Base-by-base conservation (phyloP, 257 asterid species). In the Solanum commersonii region DNA sequence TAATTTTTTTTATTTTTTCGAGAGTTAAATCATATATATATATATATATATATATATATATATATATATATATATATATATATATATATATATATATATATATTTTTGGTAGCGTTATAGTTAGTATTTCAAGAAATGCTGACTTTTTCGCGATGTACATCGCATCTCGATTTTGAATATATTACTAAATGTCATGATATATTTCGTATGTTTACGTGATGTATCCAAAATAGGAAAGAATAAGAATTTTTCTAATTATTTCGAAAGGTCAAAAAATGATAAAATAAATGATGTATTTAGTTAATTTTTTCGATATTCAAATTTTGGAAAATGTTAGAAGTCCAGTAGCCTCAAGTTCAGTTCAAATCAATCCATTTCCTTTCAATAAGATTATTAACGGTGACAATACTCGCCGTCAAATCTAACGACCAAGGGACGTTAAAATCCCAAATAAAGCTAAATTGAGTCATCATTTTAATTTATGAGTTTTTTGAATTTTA, bases 381-480 rank as follows among this genome's bases (percentile, higher is more conserved):
- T 65, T 87, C 82, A 4, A 68, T 10, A 44, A 87, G 88, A 88
- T 84, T 85, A 89, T 74, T 44, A 88, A 89, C 27, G 34, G 90
- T 89, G 89, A 89, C 91, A 87, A 77, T 86, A 88, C 90, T 89
- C 88, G 91, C 92, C 90, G 93, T 89, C 92, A 84, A 91, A 90
- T 91, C 91, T 90, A 91, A 90, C 91, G 92, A 52, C 78, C 56
- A 68, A 89, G 60, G 78, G 74, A 83, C 89, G 83, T 90, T 87
- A 89, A 46, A 87, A 70, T 84, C 67, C 34, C 23, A 14, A 27
- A 70, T 29, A 13, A 29, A 29, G 23, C 6, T 27, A 68, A 60
- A 22, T 6, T 23, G 5, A 5, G 22, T 13, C 22, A 25, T 12
- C 1, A 27, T 27, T 67, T 67, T 67, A 25, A 12, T 67, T 67